Evolutionary conservation across 1,139 yeast species (phyloP), one percentile per base, ranked within the genome.

Genomic region (Suhomyces wounanorum): DNA sequence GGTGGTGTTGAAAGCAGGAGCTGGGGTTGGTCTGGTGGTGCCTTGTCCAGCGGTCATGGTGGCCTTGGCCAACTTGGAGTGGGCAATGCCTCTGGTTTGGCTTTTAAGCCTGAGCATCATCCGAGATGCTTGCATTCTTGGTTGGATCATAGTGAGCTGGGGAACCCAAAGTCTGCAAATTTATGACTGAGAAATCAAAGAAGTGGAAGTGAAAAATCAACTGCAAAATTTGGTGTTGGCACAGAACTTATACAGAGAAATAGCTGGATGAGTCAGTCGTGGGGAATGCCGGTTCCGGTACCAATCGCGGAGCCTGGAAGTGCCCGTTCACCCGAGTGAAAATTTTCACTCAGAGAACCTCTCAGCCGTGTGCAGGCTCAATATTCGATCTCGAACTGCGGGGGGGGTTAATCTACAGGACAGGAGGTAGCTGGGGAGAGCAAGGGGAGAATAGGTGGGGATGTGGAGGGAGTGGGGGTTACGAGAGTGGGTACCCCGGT

Each of bases 51-150:
- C 52, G 5, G 70, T 64, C 65, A 68, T 68, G 48, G 77, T 71
- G 42, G 79, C 79, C 44, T 66, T 68, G 44, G 65, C 67, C 25
- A 64, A 61, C 44, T 61, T 64, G 25, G 73, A 61, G 46, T 72
- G 73, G 55, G 76, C 64, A 52, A 75, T 62, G 44, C 60, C 51
- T 64, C 79, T 69, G 43, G 52, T 35, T 25, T 50, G 53, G 46
- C 52, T 45, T 39, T 46, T 44, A 41, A 51, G 48, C 48, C 51
- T 47, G 39, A 45, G 51, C 45, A 47, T 49, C 52, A 54, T 40
- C 44, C 48, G 45, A 13, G 49, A 50, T 41, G 52, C 44, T 46
- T 40, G 48, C 41, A 48, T 44, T 45, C 50, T 49, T 8, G 46
- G 40, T 36, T 47, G 47, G 39, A 54, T 49, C 56, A 53, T 53